Percentiles rank a stretch among this genome's conserved stretches.
These are phyloP conservation scores for Cicer judaicum DNA, from an alignment of 306 rosid genomes.

Conservation along the genomic window DNA sequence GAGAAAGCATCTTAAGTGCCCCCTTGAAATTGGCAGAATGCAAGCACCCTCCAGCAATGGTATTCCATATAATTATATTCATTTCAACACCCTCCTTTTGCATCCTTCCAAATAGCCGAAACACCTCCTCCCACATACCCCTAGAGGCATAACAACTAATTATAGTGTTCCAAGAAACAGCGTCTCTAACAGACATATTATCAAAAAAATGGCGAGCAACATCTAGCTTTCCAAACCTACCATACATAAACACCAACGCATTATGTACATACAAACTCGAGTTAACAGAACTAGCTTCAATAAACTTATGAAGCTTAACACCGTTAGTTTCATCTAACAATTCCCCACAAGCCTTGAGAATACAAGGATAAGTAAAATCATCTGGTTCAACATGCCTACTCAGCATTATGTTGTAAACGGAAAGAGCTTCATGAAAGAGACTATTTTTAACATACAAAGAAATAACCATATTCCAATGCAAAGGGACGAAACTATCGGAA, in stretches of 20 bases:
- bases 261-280: constrained; percentile 72
- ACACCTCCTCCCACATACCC: constrained; percentile 78
- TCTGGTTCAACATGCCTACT: constrained; percentile 63
- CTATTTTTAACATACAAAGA: constrained; percentile 66
- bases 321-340: constrained; percentile 61
- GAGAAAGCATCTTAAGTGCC: constrained; percentile 72
- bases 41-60: constrained; percentile 74
- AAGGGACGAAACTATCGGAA: constrained; percentile 59
- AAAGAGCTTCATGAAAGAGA: constrained; percentile 59
- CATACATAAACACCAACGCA: constrained; percentile 87
- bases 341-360: constrained; percentile 91
- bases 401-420: constrained; percentile 70
- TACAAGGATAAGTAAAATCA: constrained; percentile 78
- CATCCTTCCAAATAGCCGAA: constrained; percentile 65
- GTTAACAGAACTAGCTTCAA: constrained; percentile 51
- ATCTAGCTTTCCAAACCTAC: constrained; percentile 70
- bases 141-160: constrained; percentile 73
- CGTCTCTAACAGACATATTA: constrained; percentile 68
- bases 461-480: constrained; percentile 81
- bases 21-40: constrained; percentile 53
- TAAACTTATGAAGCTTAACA: constrained; percentile 67
- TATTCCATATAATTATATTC: constrained; percentile 76
- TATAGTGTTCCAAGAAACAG: constrained; percentile 80
- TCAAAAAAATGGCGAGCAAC: constrained; percentile 75
- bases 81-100: constrained; percentile 53